Conservation (phyloP, 1,139 yeast species). For the Citeromyces hawaiiensis region DNA sequence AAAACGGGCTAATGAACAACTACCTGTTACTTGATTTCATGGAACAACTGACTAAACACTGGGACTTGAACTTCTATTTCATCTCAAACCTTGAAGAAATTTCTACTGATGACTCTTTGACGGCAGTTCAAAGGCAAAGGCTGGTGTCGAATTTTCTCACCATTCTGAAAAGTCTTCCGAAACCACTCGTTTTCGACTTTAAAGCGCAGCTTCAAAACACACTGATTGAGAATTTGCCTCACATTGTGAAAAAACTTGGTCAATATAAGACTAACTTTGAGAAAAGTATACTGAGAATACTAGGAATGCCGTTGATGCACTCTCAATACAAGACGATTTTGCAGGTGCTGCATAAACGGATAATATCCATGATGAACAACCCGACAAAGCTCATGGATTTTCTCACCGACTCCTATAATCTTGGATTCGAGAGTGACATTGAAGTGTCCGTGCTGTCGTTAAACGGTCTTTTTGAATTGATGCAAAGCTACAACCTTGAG, state of each 20-base stretch:
- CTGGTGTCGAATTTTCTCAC: constrained; percentile 28
- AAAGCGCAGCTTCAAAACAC: constrained; percentile 22
- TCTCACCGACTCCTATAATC: constrained; percentile 69
- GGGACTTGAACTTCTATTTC: constrained; percentile 60
- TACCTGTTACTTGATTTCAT: constrained; percentile 48
- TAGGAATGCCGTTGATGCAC: constrained; percentile 34
- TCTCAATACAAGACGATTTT: constrained; percentile 61
- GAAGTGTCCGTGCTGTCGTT: constrained; percentile 72
- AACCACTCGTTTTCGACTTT: constrained; percentile 14
- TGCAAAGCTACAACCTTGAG: constrained; percentile 74
- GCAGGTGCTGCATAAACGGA: constrained; percentile 63
- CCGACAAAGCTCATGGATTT: constrained; percentile 89
- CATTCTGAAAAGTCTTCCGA: constrained; percentile 18
- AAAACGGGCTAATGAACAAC: constrained; percentile 37
- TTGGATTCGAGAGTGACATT: constrained; percentile 20
- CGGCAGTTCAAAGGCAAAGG: constrained; percentile 11
- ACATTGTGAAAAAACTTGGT: constrained; percentile 31
- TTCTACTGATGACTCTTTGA: constrained; percentile 8
- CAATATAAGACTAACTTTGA: constrained; percentile 60
- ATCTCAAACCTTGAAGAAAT: constrained; percentile 21
- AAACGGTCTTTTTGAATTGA: constrained; percentile 78
- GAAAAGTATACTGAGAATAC: constrained; percentile 44
- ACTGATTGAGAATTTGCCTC: constrained; percentile 35
- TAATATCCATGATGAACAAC: constrained; percentile 68
- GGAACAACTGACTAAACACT: constrained; percentile 39